Conservation (phyloP, 164 flowering plant species). For the Akebia trifoliata region DNA sequence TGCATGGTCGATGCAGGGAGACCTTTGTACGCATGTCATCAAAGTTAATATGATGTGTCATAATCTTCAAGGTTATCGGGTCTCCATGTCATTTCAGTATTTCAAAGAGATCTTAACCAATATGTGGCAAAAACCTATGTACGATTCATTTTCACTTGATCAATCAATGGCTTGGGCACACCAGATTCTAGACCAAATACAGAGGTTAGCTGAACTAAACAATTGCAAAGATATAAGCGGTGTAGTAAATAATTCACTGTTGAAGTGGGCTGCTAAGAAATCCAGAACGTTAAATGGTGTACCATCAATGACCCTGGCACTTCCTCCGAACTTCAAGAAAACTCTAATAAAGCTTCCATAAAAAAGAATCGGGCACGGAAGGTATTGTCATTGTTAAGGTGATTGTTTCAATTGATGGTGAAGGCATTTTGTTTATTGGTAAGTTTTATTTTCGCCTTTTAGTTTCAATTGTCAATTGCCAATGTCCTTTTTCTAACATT, state of each 20-base stretch:
- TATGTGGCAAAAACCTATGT: slow-evolving; percentile 58
- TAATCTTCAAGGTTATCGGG: slow-evolving; percentile 26
- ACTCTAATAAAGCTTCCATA: slow-evolving; percentile 15
- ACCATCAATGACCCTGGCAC: slow-evolving; percentile 32
- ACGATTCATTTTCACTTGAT: slow-evolving; percentile 76
- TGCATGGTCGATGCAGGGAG: slow-evolving; percentile 85
- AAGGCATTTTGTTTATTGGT: no score
- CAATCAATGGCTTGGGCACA: slow-evolving; percentile 66
- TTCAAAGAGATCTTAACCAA: slow-evolving; percentile 42
- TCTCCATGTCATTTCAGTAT: slow-evolving; percentile 72
- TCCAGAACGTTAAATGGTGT: slow-evolving; percentile 51
- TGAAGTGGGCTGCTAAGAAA: slow-evolving; percentile 74
- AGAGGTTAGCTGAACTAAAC: slow-evolving; percentile 63
- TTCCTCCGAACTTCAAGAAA: slow-evolving; percentile 35
- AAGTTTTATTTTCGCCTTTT: no score
- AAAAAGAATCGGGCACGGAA: slow-evolving; percentile 53
- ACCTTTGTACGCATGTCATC: slow-evolving; percentile 91
- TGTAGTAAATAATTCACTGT: slow-evolving; percentile 57
- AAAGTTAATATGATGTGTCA: slow-evolving; percentile 81
- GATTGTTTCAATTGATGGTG: no score
- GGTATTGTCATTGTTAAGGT: slow-evolving; percentile 47
- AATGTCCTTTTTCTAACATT: no score
- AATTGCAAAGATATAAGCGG: slow-evolving; percentile 45
- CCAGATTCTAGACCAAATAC: slow-evolving; percentile 69
- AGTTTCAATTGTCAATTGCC: no score